These are phyloP conservation scores for Graphiopsis chlorocephala DNA, from an alignment of 2,329 filamentous ascomycete genomes.

Conservation along the genomic window DNA sequence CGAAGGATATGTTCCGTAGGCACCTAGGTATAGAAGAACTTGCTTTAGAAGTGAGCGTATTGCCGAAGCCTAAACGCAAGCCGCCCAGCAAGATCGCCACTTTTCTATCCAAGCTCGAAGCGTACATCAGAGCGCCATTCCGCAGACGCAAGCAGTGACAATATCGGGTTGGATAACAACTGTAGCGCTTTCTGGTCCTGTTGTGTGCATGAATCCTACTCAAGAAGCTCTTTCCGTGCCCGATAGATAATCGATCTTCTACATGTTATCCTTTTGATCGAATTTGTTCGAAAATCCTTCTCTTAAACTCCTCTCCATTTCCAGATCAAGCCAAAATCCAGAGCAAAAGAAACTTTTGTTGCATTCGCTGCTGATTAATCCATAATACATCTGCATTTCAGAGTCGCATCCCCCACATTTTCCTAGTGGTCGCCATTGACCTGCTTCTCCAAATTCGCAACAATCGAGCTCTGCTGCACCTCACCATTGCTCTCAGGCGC, in stretches of 20 bases:
- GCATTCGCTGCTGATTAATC: not conserved
- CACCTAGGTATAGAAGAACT: too few relatives aligned
- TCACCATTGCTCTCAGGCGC: constrained; percentile 32
- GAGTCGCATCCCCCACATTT: not conserved
- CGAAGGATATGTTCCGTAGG: too few relatives aligned
- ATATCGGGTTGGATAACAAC: not conserved
- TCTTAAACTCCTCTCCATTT: not conserved
- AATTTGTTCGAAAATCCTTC: not conserved
- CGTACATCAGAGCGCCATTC: not conserved
- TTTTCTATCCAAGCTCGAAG: not conserved
- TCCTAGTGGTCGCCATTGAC: constrained; percentile 19
- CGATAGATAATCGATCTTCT: too few relatives aligned
- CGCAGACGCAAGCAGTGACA: not conserved
- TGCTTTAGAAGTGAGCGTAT: too few relatives aligned
- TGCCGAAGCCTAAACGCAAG: too few relatives aligned
- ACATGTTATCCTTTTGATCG: too few relatives aligned
- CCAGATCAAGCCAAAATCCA: not conserved
- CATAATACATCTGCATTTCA: not conserved
- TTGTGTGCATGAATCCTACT: not conserved
- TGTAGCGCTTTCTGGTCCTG: not conserved
- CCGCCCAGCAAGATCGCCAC: not conserved
- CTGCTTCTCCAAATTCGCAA: constrained; percentile 32
- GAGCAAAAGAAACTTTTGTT: not conserved
- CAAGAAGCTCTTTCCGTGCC: not conserved
- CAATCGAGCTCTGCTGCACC: constrained; percentile 28